These are phyloP conservation scores for Penicillium sp. DNA, from an alignment of 2,329 filamentous ascomycete species.

Conservation along the genomic window DNA sequence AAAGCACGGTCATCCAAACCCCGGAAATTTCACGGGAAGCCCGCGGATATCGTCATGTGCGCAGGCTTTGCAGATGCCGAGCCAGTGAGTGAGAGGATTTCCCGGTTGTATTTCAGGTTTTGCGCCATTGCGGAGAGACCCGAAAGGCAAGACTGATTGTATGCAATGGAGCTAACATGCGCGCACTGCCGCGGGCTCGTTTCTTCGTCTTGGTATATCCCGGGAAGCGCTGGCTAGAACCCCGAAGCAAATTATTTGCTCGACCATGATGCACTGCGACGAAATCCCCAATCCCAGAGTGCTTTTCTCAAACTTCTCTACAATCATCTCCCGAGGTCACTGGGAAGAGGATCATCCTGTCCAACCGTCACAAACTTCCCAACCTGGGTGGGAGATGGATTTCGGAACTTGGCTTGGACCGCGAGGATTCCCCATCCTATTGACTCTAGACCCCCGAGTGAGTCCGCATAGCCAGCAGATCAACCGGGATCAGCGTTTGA, in stretches of 20 bases:
- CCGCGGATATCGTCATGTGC: not conserved
- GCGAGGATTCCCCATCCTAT: too few relatives aligned
- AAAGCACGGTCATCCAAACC: not conserved
- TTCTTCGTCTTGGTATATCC: not conserved
- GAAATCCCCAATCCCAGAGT: too few relatives aligned
- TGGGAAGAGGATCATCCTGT: not conserved
- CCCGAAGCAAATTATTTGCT: not conserved
- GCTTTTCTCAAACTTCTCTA: too few relatives aligned
- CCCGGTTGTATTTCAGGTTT: not conserved
- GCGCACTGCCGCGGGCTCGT: not conserved
- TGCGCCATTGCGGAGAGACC: not conserved
- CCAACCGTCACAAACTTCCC: too few relatives aligned
- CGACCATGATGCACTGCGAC: not conserved
- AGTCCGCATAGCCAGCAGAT: not conserved
- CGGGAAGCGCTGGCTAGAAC: not conserved
- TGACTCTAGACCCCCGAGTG: not conserved
- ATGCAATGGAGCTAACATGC: not conserved
- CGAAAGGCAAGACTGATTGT: not conserved
- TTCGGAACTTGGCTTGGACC: too few relatives aligned
- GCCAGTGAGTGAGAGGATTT: not conserved
- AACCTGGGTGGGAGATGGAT: too few relatives aligned
- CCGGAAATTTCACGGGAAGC: not conserved
- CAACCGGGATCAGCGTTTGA: not conserved
- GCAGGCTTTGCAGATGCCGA: not conserved
- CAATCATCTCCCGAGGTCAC: not conserved